Percentiles rank a stretch among this genome's conserved stretches.
These are phyloP conservation scores for Xylaria sp. DNA, from an alignment of 2,329 filamentous ascomycete genomes.

Conservation along the genomic window DNA sequence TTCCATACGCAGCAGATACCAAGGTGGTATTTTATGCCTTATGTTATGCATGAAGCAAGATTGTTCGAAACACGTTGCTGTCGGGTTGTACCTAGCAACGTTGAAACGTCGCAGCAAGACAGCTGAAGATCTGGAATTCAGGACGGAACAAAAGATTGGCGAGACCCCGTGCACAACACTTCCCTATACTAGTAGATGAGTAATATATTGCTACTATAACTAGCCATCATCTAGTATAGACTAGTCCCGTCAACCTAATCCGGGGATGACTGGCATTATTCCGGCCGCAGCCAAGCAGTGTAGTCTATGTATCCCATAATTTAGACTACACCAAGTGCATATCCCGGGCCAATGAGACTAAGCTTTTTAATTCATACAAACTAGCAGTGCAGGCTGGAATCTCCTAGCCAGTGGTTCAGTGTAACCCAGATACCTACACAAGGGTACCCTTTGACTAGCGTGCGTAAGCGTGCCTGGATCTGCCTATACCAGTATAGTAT, in stretches of 20 bases:
- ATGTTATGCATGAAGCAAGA: constrained; percentile 14
- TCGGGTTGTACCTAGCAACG: neutral
- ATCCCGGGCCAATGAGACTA: neutral
- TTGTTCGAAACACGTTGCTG: constrained; percentile 8
- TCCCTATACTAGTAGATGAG: neutral
- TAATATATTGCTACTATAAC: neutral
- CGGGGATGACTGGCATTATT: constrained; percentile 19
- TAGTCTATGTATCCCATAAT: too few relatives aligned
- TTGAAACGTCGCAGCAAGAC: constrained; percentile 8
- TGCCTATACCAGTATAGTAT: too few relatives aligned
- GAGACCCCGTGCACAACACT: neutral
- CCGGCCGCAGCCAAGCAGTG: too few relatives aligned
- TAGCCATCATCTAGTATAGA: neutral
- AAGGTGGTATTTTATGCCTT: neutral
- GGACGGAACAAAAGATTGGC: neutral
- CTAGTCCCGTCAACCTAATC: constrained; percentile 5
- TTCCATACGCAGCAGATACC: neutral
- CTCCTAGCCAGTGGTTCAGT: neutral
- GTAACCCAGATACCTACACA: neutral
- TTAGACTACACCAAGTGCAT: too few relatives aligned
- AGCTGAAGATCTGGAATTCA: constrained; percentile 9
- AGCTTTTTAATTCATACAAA: neutral
- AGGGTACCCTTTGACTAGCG: neutral
- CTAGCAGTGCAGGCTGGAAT: too few relatives aligned
- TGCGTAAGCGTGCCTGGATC: neutral